A percentile compares a stretch with the other conserved stretches of the same genome.
phyloP scores from a whole-genome alignment of 768 basidiomycete species.

The Boletus tylopilopsis region DNA sequence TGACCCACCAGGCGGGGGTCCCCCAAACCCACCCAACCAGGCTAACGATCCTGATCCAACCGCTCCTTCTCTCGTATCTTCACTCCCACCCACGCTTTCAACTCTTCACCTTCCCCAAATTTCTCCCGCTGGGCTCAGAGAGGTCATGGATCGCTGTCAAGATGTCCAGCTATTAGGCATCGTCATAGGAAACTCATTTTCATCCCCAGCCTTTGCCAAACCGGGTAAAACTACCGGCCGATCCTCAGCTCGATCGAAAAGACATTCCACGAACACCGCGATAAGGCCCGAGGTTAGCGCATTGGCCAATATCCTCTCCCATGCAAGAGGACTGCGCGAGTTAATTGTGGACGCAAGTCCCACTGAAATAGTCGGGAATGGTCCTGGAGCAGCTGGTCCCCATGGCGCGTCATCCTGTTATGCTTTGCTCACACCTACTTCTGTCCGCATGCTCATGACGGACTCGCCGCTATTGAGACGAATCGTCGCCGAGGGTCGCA shows the following conservation, averaged over 20 bases:
- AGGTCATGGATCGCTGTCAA: conserved; percentile 20
- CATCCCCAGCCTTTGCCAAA: not conserved
- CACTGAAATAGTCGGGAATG: not conserved
- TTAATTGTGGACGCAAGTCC: conserved; percentile 16
- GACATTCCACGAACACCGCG: not conserved
- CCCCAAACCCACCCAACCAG: conserved; percentile 1
- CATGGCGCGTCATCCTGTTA: not conserved
- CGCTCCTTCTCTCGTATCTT: conserved; percentile 27
- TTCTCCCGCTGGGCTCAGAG: conserved; percentile 17
- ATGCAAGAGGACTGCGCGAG: conserved; percentile 12
- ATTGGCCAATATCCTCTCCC: conserved; percentile 13
- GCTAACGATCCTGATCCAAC: conserved; percentile 16
- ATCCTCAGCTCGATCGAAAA: not conserved
- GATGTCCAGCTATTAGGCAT: conserved; percentile 16
- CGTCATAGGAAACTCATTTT: conserved; percentile 13
- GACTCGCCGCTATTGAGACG: conserved; percentile 35
- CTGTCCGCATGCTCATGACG: conserved; percentile 42
- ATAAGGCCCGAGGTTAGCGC: conserved; percentile 12
- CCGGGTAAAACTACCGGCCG: not conserved
- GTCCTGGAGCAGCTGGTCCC: not conserved
- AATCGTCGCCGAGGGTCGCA: conserved; percentile 46
- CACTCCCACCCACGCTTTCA: conserved; percentile 35
- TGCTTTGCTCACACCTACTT: conserved; percentile 40
- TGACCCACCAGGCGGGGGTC: not conserved
- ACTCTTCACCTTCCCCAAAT: conserved; percentile 22